A percentile compares a stretch with the other conserved stretches of the same genome.
Conservation (phyloP, 176 grass and related monocot species). For the Elaeis guineensis region DNA sequence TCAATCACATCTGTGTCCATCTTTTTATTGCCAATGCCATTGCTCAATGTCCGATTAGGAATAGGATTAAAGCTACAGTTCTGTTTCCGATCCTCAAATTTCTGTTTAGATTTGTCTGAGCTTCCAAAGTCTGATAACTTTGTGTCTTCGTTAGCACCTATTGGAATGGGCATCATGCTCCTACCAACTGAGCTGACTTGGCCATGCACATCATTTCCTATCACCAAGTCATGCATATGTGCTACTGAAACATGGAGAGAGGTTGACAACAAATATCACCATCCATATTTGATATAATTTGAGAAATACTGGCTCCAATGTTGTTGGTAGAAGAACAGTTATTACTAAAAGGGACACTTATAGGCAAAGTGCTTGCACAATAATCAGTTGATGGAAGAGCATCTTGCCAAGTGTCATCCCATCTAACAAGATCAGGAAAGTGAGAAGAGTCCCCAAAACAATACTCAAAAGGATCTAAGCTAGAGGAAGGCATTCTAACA, state of each 20-base stretch:
- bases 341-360: not conserved
- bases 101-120: not conserved
- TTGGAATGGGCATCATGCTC: not conserved
- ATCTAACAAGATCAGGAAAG: constrained; percentile 26
- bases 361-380: not conserved
- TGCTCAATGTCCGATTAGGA: constrained; percentile 9
- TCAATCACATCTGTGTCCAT: no score
- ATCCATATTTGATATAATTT: not conserved
- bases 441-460: constrained; percentile 27
- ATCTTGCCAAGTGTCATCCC: constrained; percentile 16
- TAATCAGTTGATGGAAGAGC: constrained; percentile 28
- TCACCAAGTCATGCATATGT: not conserved
- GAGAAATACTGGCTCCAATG: constrained; percentile 6
- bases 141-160: constrained; percentile 1
- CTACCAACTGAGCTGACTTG: not conserved
- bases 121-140: constrained; percentile 13
- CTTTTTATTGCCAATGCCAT: not conserved
- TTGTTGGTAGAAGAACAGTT: not conserved
- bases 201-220: constrained; percentile 7
- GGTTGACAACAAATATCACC: not conserved
- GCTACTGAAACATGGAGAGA: not conserved
- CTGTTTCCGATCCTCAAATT: not conserved
- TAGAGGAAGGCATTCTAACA: not conserved
- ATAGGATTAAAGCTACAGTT: constrained; percentile 5
- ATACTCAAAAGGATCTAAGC: constrained; percentile 27